Percentiles rank a stretch among this genome's conserved stretches.
These are phyloP conservation scores for Excoecaria cochinchinensis DNA, from an alignment of 345 rosid species.

Conservation along the genomic window DNA sequence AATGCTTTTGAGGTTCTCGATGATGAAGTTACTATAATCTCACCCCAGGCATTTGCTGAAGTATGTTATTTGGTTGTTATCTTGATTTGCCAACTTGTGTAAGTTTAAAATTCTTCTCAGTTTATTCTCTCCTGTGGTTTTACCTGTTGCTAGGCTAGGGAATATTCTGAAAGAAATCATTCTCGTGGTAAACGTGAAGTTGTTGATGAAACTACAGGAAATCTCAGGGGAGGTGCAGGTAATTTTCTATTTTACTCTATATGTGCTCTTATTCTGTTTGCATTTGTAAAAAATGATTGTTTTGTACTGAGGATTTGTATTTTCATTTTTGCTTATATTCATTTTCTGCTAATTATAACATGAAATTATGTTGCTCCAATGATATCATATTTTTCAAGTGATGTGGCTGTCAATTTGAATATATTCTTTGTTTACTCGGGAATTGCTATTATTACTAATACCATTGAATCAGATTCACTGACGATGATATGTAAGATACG, in stretches of 20 bases:
- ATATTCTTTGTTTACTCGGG: neutral
- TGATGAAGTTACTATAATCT: slow-evolving; percentile 21
- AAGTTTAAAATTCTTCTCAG: neutral
- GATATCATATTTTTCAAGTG: neutral
- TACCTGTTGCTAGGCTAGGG: slow-evolving; percentile 6
- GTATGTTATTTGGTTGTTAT: slow-evolving; percentile 2
- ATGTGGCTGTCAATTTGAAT: neutral
- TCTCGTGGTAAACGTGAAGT: slow-evolving; percentile 7
- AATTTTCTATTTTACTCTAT: neutral
- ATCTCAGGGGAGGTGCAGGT: neutral
- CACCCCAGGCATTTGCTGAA: neutral
- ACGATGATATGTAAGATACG: neutral
- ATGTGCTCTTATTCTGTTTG: neutral
- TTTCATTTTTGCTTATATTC: neutral
- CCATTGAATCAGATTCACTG: neutral
- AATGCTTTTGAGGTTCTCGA: slow-evolving; percentile 20
- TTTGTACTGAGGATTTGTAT: neutral
- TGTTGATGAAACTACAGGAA: neutral
- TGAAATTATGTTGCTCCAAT: neutral
- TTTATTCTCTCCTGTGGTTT: neutral
- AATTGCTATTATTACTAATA: neutral
- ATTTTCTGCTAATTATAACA: neutral
- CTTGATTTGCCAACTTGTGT: neutral
- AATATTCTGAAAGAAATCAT: slow-evolving; percentile 11
- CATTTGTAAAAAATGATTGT: neutral